Conservation (phyloP, 306 rosid genomes). For the Ammopiptanthus mongolicus region DNA sequence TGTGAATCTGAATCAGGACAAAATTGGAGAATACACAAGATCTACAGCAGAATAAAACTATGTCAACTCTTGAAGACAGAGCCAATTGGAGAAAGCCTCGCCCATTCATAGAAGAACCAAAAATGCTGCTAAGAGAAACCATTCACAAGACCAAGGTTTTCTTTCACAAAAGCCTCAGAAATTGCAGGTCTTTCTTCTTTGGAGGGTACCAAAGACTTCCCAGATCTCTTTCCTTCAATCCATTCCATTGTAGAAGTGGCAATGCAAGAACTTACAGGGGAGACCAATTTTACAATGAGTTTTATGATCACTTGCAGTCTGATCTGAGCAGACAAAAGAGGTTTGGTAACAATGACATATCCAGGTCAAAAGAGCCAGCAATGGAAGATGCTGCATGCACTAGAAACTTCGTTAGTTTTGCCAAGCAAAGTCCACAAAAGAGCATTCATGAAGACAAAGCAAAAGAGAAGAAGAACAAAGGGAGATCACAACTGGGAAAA, state of each 20-base stretch:
- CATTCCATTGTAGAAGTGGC: conserved; percentile 41
- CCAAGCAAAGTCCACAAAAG: conserved; percentile 34
- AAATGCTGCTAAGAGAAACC: conserved; percentile 67
- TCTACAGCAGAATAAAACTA: conserved; percentile 6
- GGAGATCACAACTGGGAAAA: conserved; percentile 27
- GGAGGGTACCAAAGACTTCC: conserved; percentile 62
- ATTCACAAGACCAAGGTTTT: conserved; percentile 45
- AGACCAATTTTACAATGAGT: conserved; percentile 53
- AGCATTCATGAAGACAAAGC: conserved; percentile 24
- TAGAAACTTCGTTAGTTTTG: conserved; percentile 25
- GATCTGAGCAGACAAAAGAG: conserved; percentile 35
- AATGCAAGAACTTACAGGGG: conserved; percentile 35
- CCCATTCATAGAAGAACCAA: conserved; percentile 23
- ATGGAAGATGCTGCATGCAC: conserved; percentile 32
- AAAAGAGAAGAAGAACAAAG: conserved; percentile 41
- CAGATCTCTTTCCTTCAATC: conserved; percentile 51
- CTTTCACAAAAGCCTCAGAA: conserved; percentile 41
- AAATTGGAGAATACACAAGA: conserved; percentile 26
- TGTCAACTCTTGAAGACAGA: conserved; percentile 30
- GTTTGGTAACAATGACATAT: conserved; percentile 19
- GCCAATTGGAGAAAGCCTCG: conserved; percentile 25
- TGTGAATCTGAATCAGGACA: conserved; percentile 25
- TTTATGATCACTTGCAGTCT: conserved; percentile 67
- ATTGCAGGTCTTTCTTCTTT: conserved; percentile 49
- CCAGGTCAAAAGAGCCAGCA: conserved; percentile 27